A percentile compares a stretch with the other conserved stretches of the same genome.
phyloP scores from a whole-genome alignment of 176 grass and related monocot genomes.

The Oryza longistaminata region DNA sequence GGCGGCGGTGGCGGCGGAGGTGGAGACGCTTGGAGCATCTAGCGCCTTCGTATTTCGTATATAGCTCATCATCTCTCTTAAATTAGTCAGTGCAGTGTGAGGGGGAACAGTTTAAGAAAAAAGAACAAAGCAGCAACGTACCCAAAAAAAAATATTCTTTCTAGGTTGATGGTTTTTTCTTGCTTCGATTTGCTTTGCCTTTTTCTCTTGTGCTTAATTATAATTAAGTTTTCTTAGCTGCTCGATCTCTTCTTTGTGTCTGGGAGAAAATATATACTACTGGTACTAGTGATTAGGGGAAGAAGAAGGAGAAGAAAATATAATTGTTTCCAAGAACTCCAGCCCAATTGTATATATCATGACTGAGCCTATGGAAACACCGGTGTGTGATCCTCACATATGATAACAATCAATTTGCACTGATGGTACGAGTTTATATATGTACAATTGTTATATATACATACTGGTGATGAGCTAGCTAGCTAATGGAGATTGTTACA shows the following conservation, averaged over 20 bases:
- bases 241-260: not conserved
- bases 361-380: slow-evolving; percentile 17
- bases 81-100: slow-evolving; percentile 45
- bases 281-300: not conserved
- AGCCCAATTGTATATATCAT: slow-evolving; percentile 8
- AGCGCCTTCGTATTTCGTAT: slow-evolving; percentile 40
- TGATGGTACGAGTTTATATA: not conserved
- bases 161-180: slow-evolving; percentile 36
- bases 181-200: slow-evolving; percentile 24
- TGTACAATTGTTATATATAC: not conserved
- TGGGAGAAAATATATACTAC: not conserved
- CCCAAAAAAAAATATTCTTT: slow-evolving; percentile 27
- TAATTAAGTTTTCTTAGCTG: not conserved
- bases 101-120: slow-evolving; percentile 35
- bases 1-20: not conserved
- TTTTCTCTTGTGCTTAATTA: slow-evolving; percentile 23
- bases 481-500: not conserved
- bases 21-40: slow-evolving; percentile 6
- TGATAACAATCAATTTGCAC: slow-evolving; percentile 53
- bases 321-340: slow-evolving; percentile 7
- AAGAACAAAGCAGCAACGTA: slow-evolving; percentile 44
- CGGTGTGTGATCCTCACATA: slow-evolving; percentile 47
- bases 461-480: not conserved
- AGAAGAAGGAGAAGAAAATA: not conserved
- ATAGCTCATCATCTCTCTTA: slow-evolving; percentile 54